These are phyloP conservation scores for Saksenaea oblongispora DNA, from an alignment of 371 early-diverging fungal species.

Conservation along the genomic window DNA sequence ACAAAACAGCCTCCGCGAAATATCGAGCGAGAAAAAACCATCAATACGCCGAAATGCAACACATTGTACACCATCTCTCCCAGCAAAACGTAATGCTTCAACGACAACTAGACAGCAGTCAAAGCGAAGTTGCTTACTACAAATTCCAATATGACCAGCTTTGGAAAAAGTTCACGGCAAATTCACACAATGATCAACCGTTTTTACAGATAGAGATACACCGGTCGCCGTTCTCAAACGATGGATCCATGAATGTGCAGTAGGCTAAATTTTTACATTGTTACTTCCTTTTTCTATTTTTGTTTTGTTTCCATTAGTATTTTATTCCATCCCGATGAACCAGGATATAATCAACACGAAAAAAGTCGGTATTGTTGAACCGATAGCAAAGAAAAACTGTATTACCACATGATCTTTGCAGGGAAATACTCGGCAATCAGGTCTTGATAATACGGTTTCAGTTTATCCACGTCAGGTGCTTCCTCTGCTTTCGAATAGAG, in stretches of 20 bases:
- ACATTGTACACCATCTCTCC: slow-evolving; percentile 35
- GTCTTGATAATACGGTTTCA: slow-evolving; percentile 50
- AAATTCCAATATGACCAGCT: neutral
- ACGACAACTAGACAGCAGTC: slow-evolving; percentile 33
- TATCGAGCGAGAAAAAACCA: slow-evolving; percentile 58
- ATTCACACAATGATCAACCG: neutral
- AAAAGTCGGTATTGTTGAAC: neutral
- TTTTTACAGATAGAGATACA: neutral
- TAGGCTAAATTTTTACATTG: neutral
- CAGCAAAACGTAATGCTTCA: slow-evolving; percentile 42
- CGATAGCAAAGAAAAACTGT: neutral
- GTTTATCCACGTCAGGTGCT: slow-evolving; percentile 29
- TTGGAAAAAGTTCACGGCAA: neutral
- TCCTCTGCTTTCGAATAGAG: slow-evolving; percentile 56
- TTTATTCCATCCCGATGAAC: neutral
- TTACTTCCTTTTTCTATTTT: neutral
- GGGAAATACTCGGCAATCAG: slow-evolving; percentile 59
- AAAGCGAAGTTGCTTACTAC: neutral
- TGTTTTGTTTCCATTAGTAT: neutral
- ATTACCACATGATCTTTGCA: slow-evolving; percentile 50
- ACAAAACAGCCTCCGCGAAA: slow-evolving; percentile 58
- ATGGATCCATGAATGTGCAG: neutral
- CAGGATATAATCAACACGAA: neutral
- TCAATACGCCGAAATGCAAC: slow-evolving; percentile 51
- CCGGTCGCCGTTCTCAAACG: neutral